phyloP scores from a whole-genome alignment of 176 grass and related monocot genomes.

The Pontederia crassipes region DNA sequence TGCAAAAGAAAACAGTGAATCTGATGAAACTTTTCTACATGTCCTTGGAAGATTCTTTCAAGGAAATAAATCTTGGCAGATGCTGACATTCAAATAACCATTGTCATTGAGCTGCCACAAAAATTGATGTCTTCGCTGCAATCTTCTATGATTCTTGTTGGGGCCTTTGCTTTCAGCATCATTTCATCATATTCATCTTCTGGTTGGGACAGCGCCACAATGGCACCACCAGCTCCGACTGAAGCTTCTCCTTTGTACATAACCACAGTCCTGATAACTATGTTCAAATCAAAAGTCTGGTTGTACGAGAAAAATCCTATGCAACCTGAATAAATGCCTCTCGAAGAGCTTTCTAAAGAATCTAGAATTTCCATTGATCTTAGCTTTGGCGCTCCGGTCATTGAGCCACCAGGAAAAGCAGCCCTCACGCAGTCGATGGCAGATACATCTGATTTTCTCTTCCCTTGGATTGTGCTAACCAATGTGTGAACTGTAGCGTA shows the following conservation, averaged over 20 bases:
- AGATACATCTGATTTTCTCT: constrained; percentile 41
- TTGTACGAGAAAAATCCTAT: constrained; percentile 90
- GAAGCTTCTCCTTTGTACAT: constrained; percentile 55
- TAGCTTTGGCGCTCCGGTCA: constrained; percentile 93
- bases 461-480: constrained; percentile 68
- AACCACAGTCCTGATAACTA: constrained; percentile 73
- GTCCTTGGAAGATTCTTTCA: background rate
- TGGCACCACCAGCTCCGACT: constrained; percentile 65
- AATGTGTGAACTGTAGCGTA: constrained; percentile 88
- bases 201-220: constrained; percentile 55
- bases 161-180: constrained; percentile 83
- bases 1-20: too few species aligned
- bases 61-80: too few species aligned
- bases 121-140: background rate
- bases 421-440: constrained; percentile 65
- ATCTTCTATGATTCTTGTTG: constrained; percentile 41
- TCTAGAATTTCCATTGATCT: constrained; percentile 92
- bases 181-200: constrained; percentile 77
- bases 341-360: constrained; percentile 56
- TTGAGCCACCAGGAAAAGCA: constrained; percentile 86
- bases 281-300: constrained; percentile 70
- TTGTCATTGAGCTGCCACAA: constrained; percentile 1
- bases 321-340: constrained; percentile 89
- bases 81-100: background rate
- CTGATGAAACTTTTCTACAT: background rate